Base-by-base conservation (phyloP, 2,329 filamentous ascomycete species). In the Talaromyces pinophilus region DNA sequence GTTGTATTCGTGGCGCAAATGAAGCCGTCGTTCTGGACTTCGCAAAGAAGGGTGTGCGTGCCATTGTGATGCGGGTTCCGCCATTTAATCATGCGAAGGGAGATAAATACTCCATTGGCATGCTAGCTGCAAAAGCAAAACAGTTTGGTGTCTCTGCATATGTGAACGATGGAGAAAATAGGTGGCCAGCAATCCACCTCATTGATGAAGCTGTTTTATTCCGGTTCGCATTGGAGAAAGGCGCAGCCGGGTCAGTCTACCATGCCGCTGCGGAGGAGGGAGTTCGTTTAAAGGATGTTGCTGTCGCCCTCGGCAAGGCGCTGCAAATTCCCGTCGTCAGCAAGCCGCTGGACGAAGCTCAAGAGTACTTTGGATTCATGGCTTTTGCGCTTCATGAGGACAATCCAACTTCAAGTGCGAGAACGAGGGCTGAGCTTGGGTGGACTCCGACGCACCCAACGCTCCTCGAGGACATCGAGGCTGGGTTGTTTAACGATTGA, bases 351-450 rank as follows among this genome's bases (percentile, higher is more conserved):
- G 54, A 59, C 0, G 38, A 64, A 42, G 63, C 54, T 25, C 52
- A 59, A 13, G 19, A 42, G 46, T 57, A 64, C 42, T 64, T 64
- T 22, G 63, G 54, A 28, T 64, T 48, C 19, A 59, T 64, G 28
- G 38, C 19, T 2, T 64, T 64, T 59, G 63, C 52, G 3, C 52
- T 50, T 22, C 15, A 28, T 5, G 63, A 55, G 11, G 63, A 64
- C 25, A 64, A 64, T 3, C 33, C 22, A 6, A 57, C 55, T 0
- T 64, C 63, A 17, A 64, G 55, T 25, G 17, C 17, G 33, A 48
- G 28, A 55, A 64, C 63, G 1, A 59, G n/a, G 4, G 42, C 55
- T 5, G 19, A 25, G 19, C 44, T 64, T 28, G 63, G 63, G 2
- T 64, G 63, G 63, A 64, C 19, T 15, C 63, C 63, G 3, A 40